phyloP scores from a whole-genome alignment of 306 rosid species.

The Crotalaria pallida region DNA sequence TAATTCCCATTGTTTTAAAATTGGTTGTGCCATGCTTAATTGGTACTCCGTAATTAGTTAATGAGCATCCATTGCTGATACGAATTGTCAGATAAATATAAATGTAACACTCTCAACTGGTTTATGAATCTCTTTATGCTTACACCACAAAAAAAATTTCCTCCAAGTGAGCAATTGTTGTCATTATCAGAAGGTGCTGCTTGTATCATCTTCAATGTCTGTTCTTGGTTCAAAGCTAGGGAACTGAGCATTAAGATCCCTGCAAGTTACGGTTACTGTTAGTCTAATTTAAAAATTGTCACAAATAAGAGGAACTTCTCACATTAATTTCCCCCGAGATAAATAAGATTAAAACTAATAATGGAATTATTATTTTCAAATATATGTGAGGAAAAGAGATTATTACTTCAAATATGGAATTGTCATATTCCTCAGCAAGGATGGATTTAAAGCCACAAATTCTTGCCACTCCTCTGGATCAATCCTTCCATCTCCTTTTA shows the following conservation, averaged over 20 bases:
- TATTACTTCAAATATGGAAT: slow-evolving; percentile 50
- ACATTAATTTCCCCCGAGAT: neutral
- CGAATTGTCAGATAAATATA: neutral
- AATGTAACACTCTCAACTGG: too few species aligned
- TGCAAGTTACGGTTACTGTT: slow-evolving; percentile 11
- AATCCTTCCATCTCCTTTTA: slow-evolving; percentile 55
- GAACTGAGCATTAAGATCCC: slow-evolving; percentile 42
- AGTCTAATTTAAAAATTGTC: neutral
- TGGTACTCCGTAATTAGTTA: too few species aligned
- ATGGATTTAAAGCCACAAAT: slow-evolving; percentile 42
- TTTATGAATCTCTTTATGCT: too few species aligned
- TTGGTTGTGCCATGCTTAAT: too few species aligned
- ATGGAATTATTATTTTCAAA: too few species aligned
- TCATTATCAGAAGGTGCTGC: neutral
- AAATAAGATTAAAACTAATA: too few species aligned
- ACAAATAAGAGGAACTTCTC: neutral
- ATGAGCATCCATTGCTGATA: neutral
- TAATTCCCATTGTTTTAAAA: too few species aligned
- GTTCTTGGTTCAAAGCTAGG: slow-evolving; percentile 15
- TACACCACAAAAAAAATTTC: neutral
- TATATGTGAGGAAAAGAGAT: neutral
- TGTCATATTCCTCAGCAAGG: slow-evolving; percentile 58
- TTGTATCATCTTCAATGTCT: slow-evolving; percentile 24
- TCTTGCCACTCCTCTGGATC: slow-evolving; percentile 38
- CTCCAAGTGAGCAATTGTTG: neutral